These are phyloP conservation scores for Chrysanthemum makinoi DNA, from an alignment of 129 eudicot genomes.

Conservation along the genomic window DNA sequence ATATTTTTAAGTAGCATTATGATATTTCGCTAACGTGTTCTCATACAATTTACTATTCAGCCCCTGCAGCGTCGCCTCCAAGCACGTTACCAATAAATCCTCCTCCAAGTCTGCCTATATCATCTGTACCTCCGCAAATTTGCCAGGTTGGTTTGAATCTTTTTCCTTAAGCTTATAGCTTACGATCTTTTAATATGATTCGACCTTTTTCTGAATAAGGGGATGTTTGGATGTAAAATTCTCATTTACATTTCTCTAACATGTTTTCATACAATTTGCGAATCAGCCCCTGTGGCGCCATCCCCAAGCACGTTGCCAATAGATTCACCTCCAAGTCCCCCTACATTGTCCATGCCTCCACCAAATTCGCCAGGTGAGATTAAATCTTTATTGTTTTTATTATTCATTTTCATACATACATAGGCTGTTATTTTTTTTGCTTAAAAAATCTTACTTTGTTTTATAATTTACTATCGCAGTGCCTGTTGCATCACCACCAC, in stretches of 20 bases:
- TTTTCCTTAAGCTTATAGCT: not conserved
- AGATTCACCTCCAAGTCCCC: slow-evolving; percentile 30
- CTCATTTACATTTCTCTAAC: not conserved
- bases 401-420: not conserved
- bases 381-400: not conserved
- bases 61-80: slow-evolving; percentile 30
- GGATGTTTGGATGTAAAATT: slow-evolving; percentile 6
- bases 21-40: slow-evolving; percentile 6
- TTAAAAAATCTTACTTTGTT: not conserved
- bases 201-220: not conserved
- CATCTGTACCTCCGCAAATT: slow-evolving; percentile 40
- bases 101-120: slow-evolving; percentile 28
- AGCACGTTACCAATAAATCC: slow-evolving; percentile 29
- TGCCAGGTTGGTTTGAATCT: slow-evolving; percentile 43
- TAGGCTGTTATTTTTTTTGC: not conserved
- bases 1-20: not conserved
- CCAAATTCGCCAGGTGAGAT: slow-evolving; percentile 52
- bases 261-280: not conserved
- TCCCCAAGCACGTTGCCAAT: slow-evolving; percentile 34
- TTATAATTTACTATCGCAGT: slow-evolving; percentile 21
- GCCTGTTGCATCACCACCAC: slow-evolving; percentile 49
- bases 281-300: slow-evolving; percentile 32
- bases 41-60: slow-evolving; percentile 17
- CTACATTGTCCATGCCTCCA: slow-evolving; percentile 39
- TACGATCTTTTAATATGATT: not conserved